Percentiles rank a stretch among this genome's conserved stretches.
These are phyloP conservation scores for Laetiporus sulphureus DNA, from an alignment of 1,284 basidiomycete species.

Conservation along the genomic window DNA sequence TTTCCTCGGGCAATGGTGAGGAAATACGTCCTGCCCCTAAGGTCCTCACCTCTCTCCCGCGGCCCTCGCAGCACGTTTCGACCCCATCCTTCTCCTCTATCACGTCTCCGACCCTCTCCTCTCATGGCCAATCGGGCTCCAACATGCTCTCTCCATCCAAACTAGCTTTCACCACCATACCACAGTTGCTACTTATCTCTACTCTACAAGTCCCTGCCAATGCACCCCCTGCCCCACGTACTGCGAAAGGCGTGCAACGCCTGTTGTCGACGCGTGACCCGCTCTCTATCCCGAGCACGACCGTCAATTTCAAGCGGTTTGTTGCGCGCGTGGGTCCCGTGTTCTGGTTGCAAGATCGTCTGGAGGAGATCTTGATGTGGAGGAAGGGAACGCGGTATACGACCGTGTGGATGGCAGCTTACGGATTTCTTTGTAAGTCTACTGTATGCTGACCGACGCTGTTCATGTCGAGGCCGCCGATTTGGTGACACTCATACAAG, in stretches of 20 bases:
- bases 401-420: slow-evolving; percentile 56
- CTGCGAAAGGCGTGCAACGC: slow-evolving; percentile 21
- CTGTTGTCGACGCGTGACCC: slow-evolving; percentile 50
- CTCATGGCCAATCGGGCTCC: slow-evolving; percentile 21
- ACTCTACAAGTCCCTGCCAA: slow-evolving; percentile 26
- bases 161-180: slow-evolving; percentile 22
- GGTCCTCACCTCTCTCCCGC: slow-evolving; percentile 40
- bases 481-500: too few relatives aligned
- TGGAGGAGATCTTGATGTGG: slow-evolving; percentile 73
- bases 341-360: slow-evolving; percentile 73
- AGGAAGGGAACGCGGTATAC: slow-evolving; percentile 62
- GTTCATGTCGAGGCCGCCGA: too few relatives aligned
- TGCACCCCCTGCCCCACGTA: slow-evolving; percentile 20
- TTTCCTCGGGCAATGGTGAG: slow-evolving; percentile 10
- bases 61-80: slow-evolving; percentile 23
- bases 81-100: slow-evolving; percentile 3
- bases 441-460: too few relatives aligned
- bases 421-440: slow-evolving; percentile 63
- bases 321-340: slow-evolving; percentile 58
- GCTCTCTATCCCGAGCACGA: slow-evolving; percentile 64
- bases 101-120: slow-evolving; percentile 16
- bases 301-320: slow-evolving; percentile 69
- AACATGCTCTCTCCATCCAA: slow-evolving; percentile 17
- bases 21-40: slow-evolving; percentile 35
- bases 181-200: slow-evolving; percentile 27